Evolutionary conservation across 495 filamentous ascomycete species (phyloP).

Genomic region (Xylaria curta): DNA sequence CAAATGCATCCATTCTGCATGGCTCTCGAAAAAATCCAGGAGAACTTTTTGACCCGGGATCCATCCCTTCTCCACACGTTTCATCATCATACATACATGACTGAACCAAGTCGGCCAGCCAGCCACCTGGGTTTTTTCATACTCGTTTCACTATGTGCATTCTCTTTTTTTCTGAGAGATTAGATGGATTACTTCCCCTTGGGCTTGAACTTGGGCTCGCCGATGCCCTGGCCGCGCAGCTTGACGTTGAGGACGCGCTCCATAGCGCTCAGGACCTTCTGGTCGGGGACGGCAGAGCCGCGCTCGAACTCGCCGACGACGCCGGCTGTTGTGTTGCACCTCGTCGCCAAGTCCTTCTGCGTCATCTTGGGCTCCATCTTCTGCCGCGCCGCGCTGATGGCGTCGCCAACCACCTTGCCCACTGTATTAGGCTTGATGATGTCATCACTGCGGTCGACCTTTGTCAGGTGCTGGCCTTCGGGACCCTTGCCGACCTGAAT

Average conservation of each 20-base stretch:
- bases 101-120: background rate
- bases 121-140: background rate
- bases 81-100: constrained; percentile 22
- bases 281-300: constrained; percentile 79
- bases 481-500: constrained; percentile 38
- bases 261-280: constrained; percentile 81
- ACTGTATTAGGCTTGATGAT: constrained; percentile 96
- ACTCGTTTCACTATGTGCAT: background rate
- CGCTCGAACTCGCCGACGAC: constrained; percentile 86
- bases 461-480: constrained; percentile 95
- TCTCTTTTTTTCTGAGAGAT: background rate
- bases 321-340: constrained; percentile 84
- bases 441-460: constrained; percentile 97
- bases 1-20: background rate
- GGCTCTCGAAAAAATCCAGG: constrained; percentile 3
- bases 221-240: constrained; percentile 79
- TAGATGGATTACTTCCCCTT: constrained; percentile 54
- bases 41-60: constrained; percentile 2
- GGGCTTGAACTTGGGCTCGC: constrained; percentile 74
- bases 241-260: constrained; percentile 87
- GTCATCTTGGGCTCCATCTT: constrained; percentile 87
- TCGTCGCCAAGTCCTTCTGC: constrained; percentile 94
- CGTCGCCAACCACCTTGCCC: constrained; percentile 77
- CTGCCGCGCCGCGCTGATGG: constrained; percentile 75
- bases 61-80: constrained; percentile 21